Percentiles rank a stretch among this genome's conserved stretches.
Conservation (phyloP, 1,284 basidiomycete species). For the Sanguinoderma infundibulare region DNA sequence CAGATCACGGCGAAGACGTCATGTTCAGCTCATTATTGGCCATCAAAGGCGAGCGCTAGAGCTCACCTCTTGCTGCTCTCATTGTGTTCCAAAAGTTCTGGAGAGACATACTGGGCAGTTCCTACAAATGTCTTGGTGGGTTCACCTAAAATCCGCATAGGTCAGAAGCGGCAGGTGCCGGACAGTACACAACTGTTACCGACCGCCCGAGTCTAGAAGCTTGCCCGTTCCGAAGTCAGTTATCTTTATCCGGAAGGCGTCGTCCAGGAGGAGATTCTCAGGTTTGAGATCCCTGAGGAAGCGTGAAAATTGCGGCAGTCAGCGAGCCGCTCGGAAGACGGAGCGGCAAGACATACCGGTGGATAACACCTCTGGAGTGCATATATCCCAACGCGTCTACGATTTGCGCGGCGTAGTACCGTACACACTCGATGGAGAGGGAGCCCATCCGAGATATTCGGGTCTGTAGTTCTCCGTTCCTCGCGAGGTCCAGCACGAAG, state of each 20-base stretch:
- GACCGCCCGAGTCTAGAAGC: constrained; percentile 67
- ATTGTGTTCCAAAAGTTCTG: constrained; percentile 85
- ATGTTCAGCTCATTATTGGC: constrained; percentile 16
- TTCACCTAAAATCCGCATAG: constrained; percentile 41
- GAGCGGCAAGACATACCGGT: constrained; percentile 58
- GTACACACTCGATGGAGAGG: constrained; percentile 72
- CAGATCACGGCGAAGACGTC: constrained; percentile 12
- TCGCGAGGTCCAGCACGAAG: constrained; percentile 88
- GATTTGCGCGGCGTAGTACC: constrained; percentile 88
- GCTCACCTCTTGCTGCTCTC: constrained; percentile 71
- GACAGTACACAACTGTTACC: constrained; percentile 30
- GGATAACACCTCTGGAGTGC: constrained; percentile 87
- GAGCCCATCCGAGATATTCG: constrained; percentile 84
- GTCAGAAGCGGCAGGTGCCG: constrained; percentile 22
- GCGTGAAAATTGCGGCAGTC: constrained; percentile 10
- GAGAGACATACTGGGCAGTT: constrained; percentile 95
- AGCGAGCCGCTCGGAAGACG: constrained; percentile 8
- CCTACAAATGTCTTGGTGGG: constrained; percentile 90
- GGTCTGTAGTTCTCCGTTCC: constrained; percentile 89
- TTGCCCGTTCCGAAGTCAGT: constrained; percentile 98
- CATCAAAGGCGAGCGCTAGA: neutral
- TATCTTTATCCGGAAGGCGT: constrained; percentile 87
- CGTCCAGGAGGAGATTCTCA: constrained; percentile 90
- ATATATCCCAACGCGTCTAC: constrained; percentile 90
- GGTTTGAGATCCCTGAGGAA: constrained; percentile 81